These are phyloP conservation scores for Cladosporium sp. DNA, from an alignment of 2,329 filamentous ascomycete genomes.

Conservation along the genomic window DNA sequence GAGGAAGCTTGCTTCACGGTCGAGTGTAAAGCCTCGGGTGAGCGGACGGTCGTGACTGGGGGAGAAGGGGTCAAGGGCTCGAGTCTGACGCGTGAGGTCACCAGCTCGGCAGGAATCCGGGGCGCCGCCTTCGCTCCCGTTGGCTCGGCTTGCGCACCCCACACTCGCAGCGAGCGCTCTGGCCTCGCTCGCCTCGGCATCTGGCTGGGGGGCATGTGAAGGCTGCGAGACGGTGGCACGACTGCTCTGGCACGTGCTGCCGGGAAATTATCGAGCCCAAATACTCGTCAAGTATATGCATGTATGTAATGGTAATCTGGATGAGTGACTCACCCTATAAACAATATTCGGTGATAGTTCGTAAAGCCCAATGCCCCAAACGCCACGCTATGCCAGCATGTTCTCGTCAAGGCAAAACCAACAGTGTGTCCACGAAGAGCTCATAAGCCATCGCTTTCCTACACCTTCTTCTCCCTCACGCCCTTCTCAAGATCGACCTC, in stretches of 20 bases:
- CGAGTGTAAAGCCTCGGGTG: slow-evolving; percentile 18
- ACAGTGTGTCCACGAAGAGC: neutral
- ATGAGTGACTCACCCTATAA: too few relatives aligned
- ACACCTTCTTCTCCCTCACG: neutral
- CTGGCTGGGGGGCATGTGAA: slow-evolving; percentile 6
- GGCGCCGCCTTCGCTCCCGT: too few relatives aligned
- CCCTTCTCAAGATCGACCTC: slow-evolving; percentile 20
- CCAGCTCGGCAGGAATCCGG: neutral
- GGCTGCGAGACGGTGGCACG: neutral
- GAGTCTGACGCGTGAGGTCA: slow-evolving; percentile 4
- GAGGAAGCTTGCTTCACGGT: neutral
- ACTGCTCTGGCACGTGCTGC: too few relatives aligned
- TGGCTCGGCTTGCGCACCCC: too few relatives aligned
- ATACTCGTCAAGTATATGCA: too few relatives aligned
- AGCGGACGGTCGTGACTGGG: slow-evolving; percentile 18
- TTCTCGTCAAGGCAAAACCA: neutral
- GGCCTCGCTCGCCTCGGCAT: neutral
- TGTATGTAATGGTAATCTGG: too few relatives aligned
- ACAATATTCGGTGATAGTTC: too few relatives aligned
- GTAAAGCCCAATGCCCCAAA: neutral
- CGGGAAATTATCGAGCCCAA: too few relatives aligned
- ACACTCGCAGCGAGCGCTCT: too few relatives aligned
- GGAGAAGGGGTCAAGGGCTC: neutral
- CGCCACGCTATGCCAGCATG: slow-evolving; percentile 1
- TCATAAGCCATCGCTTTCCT: neutral